These are phyloP conservation scores for Macrophomina tecta DNA, from an alignment of 2,329 filamentous ascomycete species.

Conservation along the genomic window DNA sequence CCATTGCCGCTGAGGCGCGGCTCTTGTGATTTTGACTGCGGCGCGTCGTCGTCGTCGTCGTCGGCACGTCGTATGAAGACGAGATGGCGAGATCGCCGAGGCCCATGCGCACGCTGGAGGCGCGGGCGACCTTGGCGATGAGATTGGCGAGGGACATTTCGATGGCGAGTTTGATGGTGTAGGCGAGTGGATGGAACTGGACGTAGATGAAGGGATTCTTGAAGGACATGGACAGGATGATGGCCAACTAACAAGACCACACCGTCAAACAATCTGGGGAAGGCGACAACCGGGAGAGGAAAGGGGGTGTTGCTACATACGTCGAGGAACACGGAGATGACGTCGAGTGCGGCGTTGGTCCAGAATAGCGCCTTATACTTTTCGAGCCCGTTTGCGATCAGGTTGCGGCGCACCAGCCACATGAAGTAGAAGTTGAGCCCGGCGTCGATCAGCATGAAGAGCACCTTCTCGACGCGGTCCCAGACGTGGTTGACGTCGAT, in stretches of 20 bases:
- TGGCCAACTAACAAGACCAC: conserved; percentile 29
- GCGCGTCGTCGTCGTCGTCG: background rate
- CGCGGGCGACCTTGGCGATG: conserved; percentile 45
- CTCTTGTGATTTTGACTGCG: background rate
- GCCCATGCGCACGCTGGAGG: background rate
- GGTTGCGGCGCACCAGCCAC: conserved; percentile 35
- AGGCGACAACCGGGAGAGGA: too few relatives aligned
- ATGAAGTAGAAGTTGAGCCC: conserved; percentile 40
- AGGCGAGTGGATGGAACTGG: conserved; percentile 51
- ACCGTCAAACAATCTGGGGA: too few relatives aligned
- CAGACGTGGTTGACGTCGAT: conserved; percentile 49
- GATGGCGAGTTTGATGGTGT: conserved; percentile 41
- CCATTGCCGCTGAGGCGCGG: background rate
- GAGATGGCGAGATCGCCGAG: background rate
- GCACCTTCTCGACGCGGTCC: conserved; percentile 52
- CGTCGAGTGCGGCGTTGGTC: conserved; percentile 38
- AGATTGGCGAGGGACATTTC: conserved; percentile 53
- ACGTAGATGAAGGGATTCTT: conserved; percentile 38
- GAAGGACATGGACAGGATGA: conserved; percentile 51
- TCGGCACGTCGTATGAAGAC: background rate
- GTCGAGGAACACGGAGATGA: conserved; percentile 37
- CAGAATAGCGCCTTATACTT: conserved; percentile 38
- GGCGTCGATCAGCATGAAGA: conserved; percentile 36
- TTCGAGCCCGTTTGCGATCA: conserved; percentile 36
- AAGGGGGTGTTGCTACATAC: background rate